phyloP scores from a whole-genome alignment of 805 yeast genomes.

The Metschnikowia borealis region DNA sequence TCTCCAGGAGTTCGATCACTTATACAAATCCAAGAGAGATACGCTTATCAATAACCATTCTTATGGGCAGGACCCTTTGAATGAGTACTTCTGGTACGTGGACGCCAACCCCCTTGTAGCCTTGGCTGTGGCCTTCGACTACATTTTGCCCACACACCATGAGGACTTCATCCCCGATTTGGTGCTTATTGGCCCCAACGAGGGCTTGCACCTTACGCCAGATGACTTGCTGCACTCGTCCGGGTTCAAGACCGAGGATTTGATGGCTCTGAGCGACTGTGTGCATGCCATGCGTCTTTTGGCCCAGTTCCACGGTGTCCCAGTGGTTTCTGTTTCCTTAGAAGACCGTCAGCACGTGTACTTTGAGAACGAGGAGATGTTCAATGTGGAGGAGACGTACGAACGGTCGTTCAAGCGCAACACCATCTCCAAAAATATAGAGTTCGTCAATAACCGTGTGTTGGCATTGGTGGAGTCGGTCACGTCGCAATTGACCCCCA shows the following conservation, averaged over 20 bases:
- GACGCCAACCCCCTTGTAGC: constrained; percentile 25
- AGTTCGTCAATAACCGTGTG: constrained; percentile 25
- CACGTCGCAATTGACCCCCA: constrained; percentile 4
- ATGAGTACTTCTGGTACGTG: constrained; percentile 31
- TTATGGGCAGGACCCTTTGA: constrained; percentile 35
- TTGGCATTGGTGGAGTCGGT: constrained; percentile 19
- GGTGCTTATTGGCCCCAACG: constrained; percentile 34
- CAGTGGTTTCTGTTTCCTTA: constrained; percentile 23
- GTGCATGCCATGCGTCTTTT: constrained; percentile 19
- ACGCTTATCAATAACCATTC: constrained; percentile 6
- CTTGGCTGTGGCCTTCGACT: constrained; percentile 24
- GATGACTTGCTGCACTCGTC: not conserved
- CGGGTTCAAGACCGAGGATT: constrained; percentile 9
- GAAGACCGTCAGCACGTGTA: constrained; percentile 28
- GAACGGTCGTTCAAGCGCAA: constrained; percentile 16
- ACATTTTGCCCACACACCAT: constrained; percentile 24
- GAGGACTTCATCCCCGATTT: constrained; percentile 29
- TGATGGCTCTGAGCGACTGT: constrained; percentile 2
- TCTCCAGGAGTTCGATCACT: not conserved
- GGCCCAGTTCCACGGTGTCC: constrained; percentile 15
- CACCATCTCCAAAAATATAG: constrained; percentile 20
- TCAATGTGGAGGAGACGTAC: constrained; percentile 16
- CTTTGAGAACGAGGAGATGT: constrained; percentile 31
- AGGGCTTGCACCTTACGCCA: constrained; percentile 19
- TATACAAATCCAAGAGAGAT: not conserved